Evolutionary conservation across 805 yeast genomes (phyloP), one percentile per base, ranked within the genome.

Genomic region (Saturnispora galanensis): DNA sequence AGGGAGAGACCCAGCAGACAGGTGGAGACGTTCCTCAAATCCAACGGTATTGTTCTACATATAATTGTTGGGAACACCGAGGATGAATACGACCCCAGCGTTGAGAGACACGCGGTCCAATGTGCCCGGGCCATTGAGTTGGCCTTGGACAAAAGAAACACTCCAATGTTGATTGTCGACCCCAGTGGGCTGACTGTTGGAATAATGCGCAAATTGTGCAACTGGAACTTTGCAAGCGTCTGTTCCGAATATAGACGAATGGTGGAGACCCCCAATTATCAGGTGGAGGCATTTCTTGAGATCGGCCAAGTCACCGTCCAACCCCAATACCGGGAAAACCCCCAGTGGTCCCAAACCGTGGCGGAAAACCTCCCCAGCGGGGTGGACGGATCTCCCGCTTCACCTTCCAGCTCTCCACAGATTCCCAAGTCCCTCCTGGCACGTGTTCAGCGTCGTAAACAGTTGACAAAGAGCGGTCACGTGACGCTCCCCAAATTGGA

Each of bases 141-240:
- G 13, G 56, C 86, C 6, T 65, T 90, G 35, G 79, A 90, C 57
- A 66, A 73, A 21, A 67, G 65, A 31, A 73, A 81, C 51, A 79
- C 82, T 55, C 88, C 88, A 42, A 59, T 84, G 5, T 65, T 90
- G 38, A 60, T 90, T 11, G 77, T 93, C 17, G 97, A 93, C 57
- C 75, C 83, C 33, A 80, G 89, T 6, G 81, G 83, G 47, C 77
- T 93, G 10, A 70, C 89, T 15, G 76, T 87, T 10, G 96, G 97
- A 0, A 68, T 89, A 2, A 64, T 93, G 31, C 69, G 98, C 42
- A 80, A 82, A 58, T 69, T 89, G 34, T 93, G 86, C 62, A 83
- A 83, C 63, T 90, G 97, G 97, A 81, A 79, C 53, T 82, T 83
- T 57, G 77, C 89, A 18, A 81, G 94, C 15, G 77, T 90, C 5